Base-by-base conservation (phyloP, 2,329 filamentous ascomycete species). In the Penicillium janthinellum region DNA sequence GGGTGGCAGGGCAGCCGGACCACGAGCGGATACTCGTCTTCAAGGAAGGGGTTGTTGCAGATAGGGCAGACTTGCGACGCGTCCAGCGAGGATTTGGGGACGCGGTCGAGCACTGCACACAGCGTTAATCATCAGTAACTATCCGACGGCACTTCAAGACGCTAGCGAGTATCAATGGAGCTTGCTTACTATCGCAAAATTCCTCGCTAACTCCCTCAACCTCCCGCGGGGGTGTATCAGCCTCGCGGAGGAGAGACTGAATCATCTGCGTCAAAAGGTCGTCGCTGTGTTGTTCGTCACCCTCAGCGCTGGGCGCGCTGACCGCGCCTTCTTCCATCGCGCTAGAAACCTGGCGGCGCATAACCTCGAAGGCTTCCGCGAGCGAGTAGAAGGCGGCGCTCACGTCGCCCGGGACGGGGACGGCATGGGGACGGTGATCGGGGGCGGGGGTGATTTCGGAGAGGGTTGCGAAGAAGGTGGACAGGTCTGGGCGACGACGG, bases 11-110 rank as follows among this genome's bases (percentile, higher is more conserved):
- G 84, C 35, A 89, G 71, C 31, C 81, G 79, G 48, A 89, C 86
- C 38, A 88, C 84, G 17, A 89, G 81, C n/a, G 86, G 86, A 65
- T 87, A 86, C 47, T 81, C 64, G 64, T 88, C 85, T n/a, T 87
- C 84, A 5, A 88, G 72, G 65, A 87, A 88, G 3, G 83, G 79
- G 63, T 85, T 85, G 53, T 79, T 81, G 72, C 86, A 88, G 49
- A 88, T 88, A 0, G 85, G 84, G 67, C 86, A 88, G 42, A 72
- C 78, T 64, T 86, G 82, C 1, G 78, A 77, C 14, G 76, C 65
- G 63, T 83, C 85, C 62, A 88, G 69, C n/a, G 75, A 75, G 70
- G 81, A 79, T 66, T 83, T 84, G 2, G 84, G 82, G 62, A 88
- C 80, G 25, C 86, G 79, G 52, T 88, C 86, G 57, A 88, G 78